Conservation (phyloP, 2,329 filamentous ascomycete species). For the Huntiella omanensis region DNA sequence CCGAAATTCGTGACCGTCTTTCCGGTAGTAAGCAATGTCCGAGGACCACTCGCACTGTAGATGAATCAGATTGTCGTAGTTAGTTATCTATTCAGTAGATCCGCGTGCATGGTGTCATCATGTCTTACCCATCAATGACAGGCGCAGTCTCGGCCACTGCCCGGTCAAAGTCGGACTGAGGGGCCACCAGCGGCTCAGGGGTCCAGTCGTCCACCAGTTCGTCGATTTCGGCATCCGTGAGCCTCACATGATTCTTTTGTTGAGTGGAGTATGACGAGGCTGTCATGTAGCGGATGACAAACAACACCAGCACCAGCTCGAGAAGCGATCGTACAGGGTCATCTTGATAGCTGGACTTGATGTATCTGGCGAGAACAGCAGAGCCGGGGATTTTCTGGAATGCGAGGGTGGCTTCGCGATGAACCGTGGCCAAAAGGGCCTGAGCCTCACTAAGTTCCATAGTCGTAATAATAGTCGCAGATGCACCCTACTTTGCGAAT, state of each 20-base stretch:
- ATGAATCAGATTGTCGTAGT: background rate
- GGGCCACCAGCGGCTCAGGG: constrained; percentile 72
- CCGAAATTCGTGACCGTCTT: constrained; percentile 85
- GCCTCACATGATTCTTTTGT: constrained; percentile 72
- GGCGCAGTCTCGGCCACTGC: constrained; percentile 69
- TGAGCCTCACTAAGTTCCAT: constrained; percentile 50
- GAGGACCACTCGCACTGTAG: constrained; percentile 65
- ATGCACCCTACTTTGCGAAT: background rate
- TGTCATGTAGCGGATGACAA: constrained; percentile 84
- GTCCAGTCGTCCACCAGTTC: constrained; percentile 93
- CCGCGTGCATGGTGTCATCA: background rate
- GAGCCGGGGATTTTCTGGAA: constrained; percentile 90
- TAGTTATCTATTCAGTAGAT: background rate
- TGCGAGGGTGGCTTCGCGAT: constrained; percentile 35
- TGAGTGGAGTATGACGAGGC: constrained; percentile 83
- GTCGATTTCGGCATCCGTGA: constrained; percentile 92
- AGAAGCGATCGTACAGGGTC: constrained; percentile 87
- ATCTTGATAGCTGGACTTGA: constrained; percentile 93
- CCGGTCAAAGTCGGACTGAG: constrained; percentile 57
- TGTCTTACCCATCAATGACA: constrained; percentile 59
- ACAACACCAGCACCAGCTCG: constrained; percentile 82
- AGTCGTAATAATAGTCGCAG: background rate
- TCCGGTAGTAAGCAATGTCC: constrained; percentile 72
- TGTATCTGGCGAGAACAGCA: constrained; percentile 83
- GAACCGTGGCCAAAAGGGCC: constrained; percentile 29